Conservation (phyloP, 2,329 filamentous ascomycete genomes). For the Tolypocladium guangdongense region DNA sequence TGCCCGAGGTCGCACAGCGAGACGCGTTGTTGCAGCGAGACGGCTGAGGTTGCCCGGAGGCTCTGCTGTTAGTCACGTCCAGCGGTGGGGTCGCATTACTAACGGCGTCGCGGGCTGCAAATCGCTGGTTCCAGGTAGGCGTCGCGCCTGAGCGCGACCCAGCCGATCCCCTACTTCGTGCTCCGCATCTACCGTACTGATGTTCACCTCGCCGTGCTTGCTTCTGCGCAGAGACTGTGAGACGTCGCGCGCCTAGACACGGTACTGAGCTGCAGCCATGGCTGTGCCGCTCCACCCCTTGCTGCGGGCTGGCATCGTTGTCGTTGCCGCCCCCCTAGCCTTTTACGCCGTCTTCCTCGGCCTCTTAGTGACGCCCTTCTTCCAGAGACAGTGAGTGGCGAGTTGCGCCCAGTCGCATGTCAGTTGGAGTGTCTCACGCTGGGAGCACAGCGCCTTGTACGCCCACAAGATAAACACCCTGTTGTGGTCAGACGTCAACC, state of each 20-base stretch:
- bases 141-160: neutral
- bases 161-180: too few species aligned
- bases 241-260: neutral
- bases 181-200: too few species aligned
- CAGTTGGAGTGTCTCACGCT: conserved; percentile 6
- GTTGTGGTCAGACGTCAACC: conserved; percentile 61
- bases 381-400: conserved; percentile 66
- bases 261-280: conserved; percentile 10
- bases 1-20: neutral
- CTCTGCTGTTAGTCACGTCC: neutral
- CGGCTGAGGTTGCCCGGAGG: neutral
- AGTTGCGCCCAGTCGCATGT: too few species aligned
- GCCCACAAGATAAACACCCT: conserved; percentile 67
- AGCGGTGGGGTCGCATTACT: neutral
- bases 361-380: conserved; percentile 52
- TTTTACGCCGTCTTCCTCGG: conserved; percentile 58
- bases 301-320: conserved; percentile 34
- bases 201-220: neutral
- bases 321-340: conserved; percentile 46
- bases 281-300: conserved; percentile 18
- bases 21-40: too few species aligned
- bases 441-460: conserved; percentile 58
- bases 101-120: neutral
- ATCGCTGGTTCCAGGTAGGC: neutral
- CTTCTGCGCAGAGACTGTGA: neutral